Base-by-base conservation (phyloP, 2,329 filamentous ascomycete species). In the Talaromyces sp. region DNA sequence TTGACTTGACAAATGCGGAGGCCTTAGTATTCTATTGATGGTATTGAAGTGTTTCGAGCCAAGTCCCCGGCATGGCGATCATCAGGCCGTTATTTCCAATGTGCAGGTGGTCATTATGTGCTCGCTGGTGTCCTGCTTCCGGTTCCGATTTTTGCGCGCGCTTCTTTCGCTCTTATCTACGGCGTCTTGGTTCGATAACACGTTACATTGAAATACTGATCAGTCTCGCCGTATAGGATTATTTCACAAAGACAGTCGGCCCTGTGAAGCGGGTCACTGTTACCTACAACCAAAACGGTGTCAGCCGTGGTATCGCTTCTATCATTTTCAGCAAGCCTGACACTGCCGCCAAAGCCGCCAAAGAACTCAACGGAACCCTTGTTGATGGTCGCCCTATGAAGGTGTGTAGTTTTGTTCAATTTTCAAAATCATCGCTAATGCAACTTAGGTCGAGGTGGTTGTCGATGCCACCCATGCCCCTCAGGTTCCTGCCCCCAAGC, bases 381-480 rank as follows among this genome's bases (percentile, higher is more conserved):
- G 92, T 99, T 63, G 95, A 99, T 78, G 88, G 88, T 72, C 87
- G 88, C 68, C 90, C 92, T 30, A 94, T 99, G 82, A 96, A 94
- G 87, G 92, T 93, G 80, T 72, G 80, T n/a, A 30, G 55, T 51
- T 63, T 44, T 61, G 61, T 40, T 63, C 54, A 50, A 16, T 42
- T 61, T 44, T 68, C 70, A 60, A 65, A 59, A 63, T 53, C 16
- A 33, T 12, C 47, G 1, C 55, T 59, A 47, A 63, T 52, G 30
- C 10, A 33, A 44, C 28, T 12, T 42, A 96, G 89, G 92, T 99
- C 70, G 94, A 98, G 78, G 89, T 99, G 65, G 87, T 99, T 61
- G 86, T 96, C 65, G 89, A 91, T 72, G 90, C 90, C 56, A 86
- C 87, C 53, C 85, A 87, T 67, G 87, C 88, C 54, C 87, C 90